Percentiles rank a stretch among this genome's conserved stretches.
Conservation (phyloP, 495 filamentous ascomycete species). For the Podospora appendiculata region DNA sequence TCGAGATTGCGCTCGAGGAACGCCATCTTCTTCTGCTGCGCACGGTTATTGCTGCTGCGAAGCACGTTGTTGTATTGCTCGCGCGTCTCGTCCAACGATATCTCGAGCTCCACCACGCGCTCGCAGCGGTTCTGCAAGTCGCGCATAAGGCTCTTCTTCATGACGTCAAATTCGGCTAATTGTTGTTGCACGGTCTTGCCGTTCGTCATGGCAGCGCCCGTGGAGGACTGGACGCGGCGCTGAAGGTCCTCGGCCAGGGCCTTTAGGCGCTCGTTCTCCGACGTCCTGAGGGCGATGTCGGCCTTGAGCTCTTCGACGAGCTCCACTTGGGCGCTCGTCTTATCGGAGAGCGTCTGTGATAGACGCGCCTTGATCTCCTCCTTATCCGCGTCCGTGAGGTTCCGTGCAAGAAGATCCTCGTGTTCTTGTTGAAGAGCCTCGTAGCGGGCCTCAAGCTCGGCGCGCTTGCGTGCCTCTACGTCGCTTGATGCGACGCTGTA, state of each 20-base stretch:
- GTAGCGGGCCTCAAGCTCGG: constrained; percentile 67
- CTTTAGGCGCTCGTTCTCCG: constrained; percentile 71
- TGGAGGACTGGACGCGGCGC: constrained; percentile 53
- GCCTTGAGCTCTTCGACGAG: constrained; percentile 63
- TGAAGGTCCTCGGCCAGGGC: constrained; percentile 69
- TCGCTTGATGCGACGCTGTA: constrained; percentile 48
- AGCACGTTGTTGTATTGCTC: constrained; percentile 99
- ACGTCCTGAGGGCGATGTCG: constrained; percentile 61
- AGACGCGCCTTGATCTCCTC: constrained; percentile 76
- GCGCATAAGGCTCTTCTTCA: constrained; percentile 99
- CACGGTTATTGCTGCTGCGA: constrained; percentile 89
- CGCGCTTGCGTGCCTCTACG: constrained; percentile 55
- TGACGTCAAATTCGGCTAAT: constrained; percentile 94
- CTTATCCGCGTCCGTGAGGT: constrained; percentile 66
- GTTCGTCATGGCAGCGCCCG: constrained; percentile 52
- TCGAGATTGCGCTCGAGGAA: constrained; percentile 98
- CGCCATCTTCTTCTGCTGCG: constrained; percentile 99
- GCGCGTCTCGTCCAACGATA: constrained; percentile 89
- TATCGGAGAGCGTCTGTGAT: constrained; percentile 64
- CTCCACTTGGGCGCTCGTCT: constrained; percentile 61
- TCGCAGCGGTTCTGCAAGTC: constrained; percentile 98
- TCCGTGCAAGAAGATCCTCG: constrained; percentile 71
- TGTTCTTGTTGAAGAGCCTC: constrained; percentile 70
- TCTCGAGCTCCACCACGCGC: constrained; percentile 94
- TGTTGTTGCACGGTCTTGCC: constrained; percentile 96